These are phyloP conservation scores for Termitomyces titanicus DNA, from an alignment of 768 basidiomycete genomes.

Conservation along the genomic window DNA sequence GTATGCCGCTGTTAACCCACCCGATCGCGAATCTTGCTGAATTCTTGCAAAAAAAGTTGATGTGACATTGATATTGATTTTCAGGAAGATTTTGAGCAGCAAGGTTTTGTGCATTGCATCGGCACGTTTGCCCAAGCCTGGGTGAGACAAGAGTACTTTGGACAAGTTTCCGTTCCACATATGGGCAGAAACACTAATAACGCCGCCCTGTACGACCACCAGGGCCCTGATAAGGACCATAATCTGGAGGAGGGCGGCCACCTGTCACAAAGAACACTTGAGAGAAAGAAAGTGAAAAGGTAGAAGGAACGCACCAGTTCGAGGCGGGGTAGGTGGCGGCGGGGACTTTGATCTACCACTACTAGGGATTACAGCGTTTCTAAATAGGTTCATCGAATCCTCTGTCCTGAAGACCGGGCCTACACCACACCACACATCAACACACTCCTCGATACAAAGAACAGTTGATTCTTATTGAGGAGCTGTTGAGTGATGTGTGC, in stretches of 20 bases:
- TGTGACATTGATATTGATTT: not conserved
- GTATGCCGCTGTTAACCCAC: not conserved
- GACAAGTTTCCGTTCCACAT: not conserved
- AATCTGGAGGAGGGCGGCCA: constrained; percentile 81
- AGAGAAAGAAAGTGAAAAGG: not conserved
- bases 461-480: no score
- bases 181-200: constrained; percentile 10
- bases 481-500: no score
- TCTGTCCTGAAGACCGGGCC: constrained; percentile 90
- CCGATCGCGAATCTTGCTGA: not conserved
- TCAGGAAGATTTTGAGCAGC: not conserved
- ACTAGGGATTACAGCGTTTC: constrained; percentile 77
- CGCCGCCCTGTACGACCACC: constrained; percentile 25
- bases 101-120: not conserved
- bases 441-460: not conserved
- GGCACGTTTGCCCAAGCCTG: not conserved
- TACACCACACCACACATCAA: constrained; percentile 23
- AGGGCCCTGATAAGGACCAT: constrained; percentile 84
- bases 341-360: constrained; percentile 52
- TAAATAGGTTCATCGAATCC: constrained; percentile 83
- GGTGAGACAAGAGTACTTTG: not conserved
- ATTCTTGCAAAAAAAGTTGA: not conserved
- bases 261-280: constrained; percentile 26
- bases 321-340: constrained; percentile 51
- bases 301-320: constrained; percentile 34